Evolutionary conservation across 2,329 filamentous ascomycete genomes (phyloP).

Genomic region (Orbilia ellipsospora): DNA sequence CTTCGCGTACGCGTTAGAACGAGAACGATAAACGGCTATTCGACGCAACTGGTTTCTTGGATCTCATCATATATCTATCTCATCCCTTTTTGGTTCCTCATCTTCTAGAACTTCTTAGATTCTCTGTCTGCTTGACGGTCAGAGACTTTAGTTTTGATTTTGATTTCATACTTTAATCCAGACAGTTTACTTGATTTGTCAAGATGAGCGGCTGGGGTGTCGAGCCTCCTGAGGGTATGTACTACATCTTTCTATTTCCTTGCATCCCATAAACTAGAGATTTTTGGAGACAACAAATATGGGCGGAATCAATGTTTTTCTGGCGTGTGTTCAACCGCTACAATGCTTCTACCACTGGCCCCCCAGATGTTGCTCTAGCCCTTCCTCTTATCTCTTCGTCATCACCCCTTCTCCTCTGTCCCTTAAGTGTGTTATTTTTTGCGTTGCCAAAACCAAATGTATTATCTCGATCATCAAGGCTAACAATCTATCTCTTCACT

Average conservation of each 20-base stretch:
- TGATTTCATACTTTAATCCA: not conserved
- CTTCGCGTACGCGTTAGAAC: not conserved
- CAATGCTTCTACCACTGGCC: too few species aligned
- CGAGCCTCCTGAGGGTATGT: constrained; percentile 24
- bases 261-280: not conserved
- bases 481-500: too few species aligned
- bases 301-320: too few species aligned
- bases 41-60: not conserved
- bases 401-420: too few species aligned
- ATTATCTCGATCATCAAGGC: too few species aligned
- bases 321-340: too few species aligned
- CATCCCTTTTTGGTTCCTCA: not conserved
- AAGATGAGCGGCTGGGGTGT: constrained; percentile 16
- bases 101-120: not conserved
- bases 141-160: not conserved
- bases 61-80: constrained; percentile 1
- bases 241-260: not conserved
- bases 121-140: not conserved
- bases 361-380: too few species aligned
- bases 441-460: too few species aligned
- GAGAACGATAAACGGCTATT: constrained; percentile 8
- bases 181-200: not conserved
- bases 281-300: not conserved
- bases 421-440: too few species aligned
- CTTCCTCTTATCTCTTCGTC: too few species aligned